These are phyloP conservation scores for Lentinula novae-zelandiae DNA, from an alignment of 1,284 basidiomycete species.

Conservation along the genomic window DNA sequence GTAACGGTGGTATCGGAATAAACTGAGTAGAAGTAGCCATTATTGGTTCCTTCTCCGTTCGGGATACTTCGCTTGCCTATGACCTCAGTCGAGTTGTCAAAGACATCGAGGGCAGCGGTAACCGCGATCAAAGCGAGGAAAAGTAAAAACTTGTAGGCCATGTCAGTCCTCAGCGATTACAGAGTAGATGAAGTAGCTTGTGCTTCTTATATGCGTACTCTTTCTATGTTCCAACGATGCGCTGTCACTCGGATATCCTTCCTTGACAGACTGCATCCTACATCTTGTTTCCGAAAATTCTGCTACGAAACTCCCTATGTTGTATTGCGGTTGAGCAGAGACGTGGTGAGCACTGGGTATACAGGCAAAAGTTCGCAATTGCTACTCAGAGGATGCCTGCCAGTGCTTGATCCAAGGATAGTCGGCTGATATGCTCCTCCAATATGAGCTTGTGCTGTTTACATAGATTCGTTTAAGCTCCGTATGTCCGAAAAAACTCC, in stretches of 20 bases:
- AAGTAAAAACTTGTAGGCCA: background rate
- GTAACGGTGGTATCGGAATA: slow-evolving; percentile 22
- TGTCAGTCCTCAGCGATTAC: background rate
- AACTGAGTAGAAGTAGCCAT: slow-evolving; percentile 19
- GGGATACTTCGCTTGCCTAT: background rate
- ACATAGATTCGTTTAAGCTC: background rate
- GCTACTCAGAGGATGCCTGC: background rate
- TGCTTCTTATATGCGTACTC: background rate
- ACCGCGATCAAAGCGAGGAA: background rate
- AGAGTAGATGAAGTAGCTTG: background rate
- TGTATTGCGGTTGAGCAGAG: background rate
- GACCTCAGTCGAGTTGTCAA: background rate
- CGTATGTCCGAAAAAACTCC: background rate
- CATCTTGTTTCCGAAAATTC: background rate
- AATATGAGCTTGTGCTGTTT: background rate
- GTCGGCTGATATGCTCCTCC: background rate
- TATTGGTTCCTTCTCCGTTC: background rate
- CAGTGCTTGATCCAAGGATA: background rate
- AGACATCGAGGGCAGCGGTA: background rate
- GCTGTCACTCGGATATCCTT: background rate
- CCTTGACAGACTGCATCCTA: background rate
- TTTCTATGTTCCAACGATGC: background rate
- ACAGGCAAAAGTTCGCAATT: background rate
- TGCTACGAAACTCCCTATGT: background rate
- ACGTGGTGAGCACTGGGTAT: background rate